phyloP scores from a whole-genome alignment of 2,329 filamentous ascomycete species.

The Fusarium sacchari region DNA sequence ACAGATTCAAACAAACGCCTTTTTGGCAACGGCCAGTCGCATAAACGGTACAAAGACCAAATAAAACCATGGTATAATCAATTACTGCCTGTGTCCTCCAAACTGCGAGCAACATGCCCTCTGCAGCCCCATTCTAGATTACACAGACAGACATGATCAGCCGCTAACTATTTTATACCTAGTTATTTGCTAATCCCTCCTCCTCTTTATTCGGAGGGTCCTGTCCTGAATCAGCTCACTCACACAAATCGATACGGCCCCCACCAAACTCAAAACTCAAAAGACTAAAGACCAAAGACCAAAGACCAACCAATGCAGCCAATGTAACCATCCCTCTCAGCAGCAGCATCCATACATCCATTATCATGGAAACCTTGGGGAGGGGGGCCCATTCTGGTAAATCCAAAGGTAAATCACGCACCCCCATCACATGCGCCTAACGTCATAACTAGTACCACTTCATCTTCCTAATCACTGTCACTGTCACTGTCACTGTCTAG shows the following conservation, averaged over 20 bases:
- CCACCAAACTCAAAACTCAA: conserved; percentile 21
- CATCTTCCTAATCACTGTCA: background rate
- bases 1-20: background rate
- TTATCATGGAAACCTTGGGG: background rate
- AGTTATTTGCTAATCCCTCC: conserved; percentile 25
- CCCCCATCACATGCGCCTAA: conserved; percentile 35
- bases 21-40: background rate
- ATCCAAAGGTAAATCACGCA: conserved; percentile 31
- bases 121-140: background rate
- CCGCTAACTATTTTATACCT: background rate
- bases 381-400: conserved; percentile 21
- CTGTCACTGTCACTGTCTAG: no score
- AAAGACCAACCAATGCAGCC: no score
- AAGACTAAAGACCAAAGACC: conserved; percentile 1
- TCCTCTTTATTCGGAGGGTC: conserved; percentile 23
- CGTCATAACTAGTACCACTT: conserved; percentile 24
- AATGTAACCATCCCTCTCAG: background rate
- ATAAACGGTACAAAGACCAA: conserved; percentile 12
- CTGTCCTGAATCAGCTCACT: conserved; percentile 24
- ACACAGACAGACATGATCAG: conserved; percentile 1
- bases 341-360: no score
- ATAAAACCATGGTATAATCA: background rate
- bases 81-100: background rate
- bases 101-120: no score
- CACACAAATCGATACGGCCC: conserved; percentile 3